These are phyloP conservation scores for Tetraselmis chui DNA, from an alignment of 139 green algal species.

Conservation along the genomic window DNA sequence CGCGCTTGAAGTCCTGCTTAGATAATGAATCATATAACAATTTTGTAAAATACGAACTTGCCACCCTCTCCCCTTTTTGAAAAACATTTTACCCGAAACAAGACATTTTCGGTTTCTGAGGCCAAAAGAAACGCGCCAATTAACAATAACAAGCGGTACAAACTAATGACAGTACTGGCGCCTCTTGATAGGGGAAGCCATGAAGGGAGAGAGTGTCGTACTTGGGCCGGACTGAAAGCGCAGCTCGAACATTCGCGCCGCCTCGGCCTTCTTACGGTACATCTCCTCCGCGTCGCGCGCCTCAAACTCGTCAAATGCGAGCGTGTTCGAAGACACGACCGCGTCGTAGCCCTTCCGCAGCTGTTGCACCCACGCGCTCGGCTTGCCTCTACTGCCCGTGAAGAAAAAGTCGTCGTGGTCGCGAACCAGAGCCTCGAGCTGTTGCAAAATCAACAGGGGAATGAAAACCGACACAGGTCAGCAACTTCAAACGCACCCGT, in stretches of 20 bases:
- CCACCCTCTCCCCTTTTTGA: no score
- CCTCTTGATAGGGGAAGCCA: not conserved
- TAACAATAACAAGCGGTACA: no score
- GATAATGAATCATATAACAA: no score
- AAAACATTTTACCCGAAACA: no score
- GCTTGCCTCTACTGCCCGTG: not conserved
- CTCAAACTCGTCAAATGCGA: not conserved
- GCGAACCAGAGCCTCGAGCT: not conserved
- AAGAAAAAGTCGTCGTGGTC: not conserved
- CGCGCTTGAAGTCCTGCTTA: no score
- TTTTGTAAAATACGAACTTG: no score
- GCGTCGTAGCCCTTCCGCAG: not conserved
- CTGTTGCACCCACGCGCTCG: not conserved
- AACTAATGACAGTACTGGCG: no score
- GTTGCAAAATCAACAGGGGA: no score
- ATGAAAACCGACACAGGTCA: no score
- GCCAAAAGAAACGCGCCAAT: no score
- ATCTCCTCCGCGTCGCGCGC: not conserved
- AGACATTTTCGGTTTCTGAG: no score
- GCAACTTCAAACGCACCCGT: no score
- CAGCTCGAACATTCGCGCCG: not conserved
- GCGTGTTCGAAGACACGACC: not conserved
- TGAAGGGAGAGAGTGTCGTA: not conserved
- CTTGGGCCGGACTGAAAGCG: not conserved
- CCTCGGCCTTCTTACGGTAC: not conserved